Conservation (phyloP, 1,284 basidiomycete genomes). For the Tremellales sp. region DNA sequence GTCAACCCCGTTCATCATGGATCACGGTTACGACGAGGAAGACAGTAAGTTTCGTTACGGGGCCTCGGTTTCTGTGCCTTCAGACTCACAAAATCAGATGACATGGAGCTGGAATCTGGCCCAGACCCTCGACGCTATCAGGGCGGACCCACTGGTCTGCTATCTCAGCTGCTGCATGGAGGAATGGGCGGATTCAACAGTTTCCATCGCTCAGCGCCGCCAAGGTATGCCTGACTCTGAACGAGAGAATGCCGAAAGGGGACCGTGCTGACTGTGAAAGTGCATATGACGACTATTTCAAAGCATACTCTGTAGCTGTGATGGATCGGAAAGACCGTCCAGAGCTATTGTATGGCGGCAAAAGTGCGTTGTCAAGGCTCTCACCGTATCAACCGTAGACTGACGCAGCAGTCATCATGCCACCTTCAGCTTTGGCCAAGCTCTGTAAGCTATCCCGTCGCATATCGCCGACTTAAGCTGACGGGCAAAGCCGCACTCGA, state of each 20-base stretch:
- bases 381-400: neutral
- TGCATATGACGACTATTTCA: conserved; percentile 49
- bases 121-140: conserved; percentile 11
- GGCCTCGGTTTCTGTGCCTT: conserved; percentile 1
- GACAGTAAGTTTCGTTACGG: conserved; percentile 24
- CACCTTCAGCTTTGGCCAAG: conserved; percentile 85
- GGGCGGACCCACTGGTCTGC: conserved; percentile 21
- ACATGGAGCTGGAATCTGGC: conserved; percentile 9
- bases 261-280: conserved; percentile 11
- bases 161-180: conserved; percentile 32
- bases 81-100: conserved; percentile 6
- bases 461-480: no score
- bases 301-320: conserved; percentile 49
- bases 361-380: conserved; percentile 65
- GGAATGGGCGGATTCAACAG: conserved; percentile 15
- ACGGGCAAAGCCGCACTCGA: conserved; percentile 67
- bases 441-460: conserved; percentile 59
- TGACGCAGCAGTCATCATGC: conserved; percentile 80
- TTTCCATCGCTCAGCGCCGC: conserved; percentile 16
- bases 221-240: conserved; percentile 18
- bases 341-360: conserved; percentile 69
- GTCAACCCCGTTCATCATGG: no score
- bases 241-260: neutral
- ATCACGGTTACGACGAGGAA: conserved; percentile 46
- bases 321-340: conserved; percentile 45